Evolutionary conservation across 345 rosid species (phyloP), one percentile per base, ranked within the genome.

Genomic region (Eucalyptus brandiana): DNA sequence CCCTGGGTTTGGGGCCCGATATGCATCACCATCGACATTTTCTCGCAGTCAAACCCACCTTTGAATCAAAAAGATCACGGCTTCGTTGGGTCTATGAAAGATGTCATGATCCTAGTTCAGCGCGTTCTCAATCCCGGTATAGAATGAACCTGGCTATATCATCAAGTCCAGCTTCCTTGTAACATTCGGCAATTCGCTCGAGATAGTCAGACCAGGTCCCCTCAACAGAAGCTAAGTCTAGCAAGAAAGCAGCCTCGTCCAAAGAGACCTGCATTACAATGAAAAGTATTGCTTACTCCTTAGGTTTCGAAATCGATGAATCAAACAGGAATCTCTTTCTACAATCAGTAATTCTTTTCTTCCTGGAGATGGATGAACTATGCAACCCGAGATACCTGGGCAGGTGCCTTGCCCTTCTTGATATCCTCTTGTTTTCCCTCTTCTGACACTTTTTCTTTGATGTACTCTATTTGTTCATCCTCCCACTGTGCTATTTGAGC

Each of bases 401-500:
- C 93, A 16, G 95, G 93, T 30, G 93, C 96, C 93, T 97, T 97
- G 87, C 99, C 99, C 90, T 96, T 96, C 92, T 96, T 96, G 40
- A 97, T 72, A 92, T 96, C 99, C 51, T 95, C 99, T 80, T 58
- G 91, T 89, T 94, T 94, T 88, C 99, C 99, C 91, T 95, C 98
- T 88, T 95, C 96, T 3, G 96, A 91, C 87, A 96, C 95, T 92
- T 95, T 97, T 93, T 97, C 99, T 88, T 91, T 94, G 62, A 96
- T 91, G 92, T 94, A 97, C 90, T 97, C 99, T 21, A 97, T 96
- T 89, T 96, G 99, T 88, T 97, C 97, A 87, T 95, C 99, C 81
- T 97, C 99, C 99, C 99, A 97, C 80, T 94, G 97, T 24, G 99
- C 98, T 81, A 95, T 92, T 86, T 89, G 87, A 30, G 98, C 98